phyloP scores from a whole-genome alignment of 306 rosid species.

The Malus asiatica region DNA sequence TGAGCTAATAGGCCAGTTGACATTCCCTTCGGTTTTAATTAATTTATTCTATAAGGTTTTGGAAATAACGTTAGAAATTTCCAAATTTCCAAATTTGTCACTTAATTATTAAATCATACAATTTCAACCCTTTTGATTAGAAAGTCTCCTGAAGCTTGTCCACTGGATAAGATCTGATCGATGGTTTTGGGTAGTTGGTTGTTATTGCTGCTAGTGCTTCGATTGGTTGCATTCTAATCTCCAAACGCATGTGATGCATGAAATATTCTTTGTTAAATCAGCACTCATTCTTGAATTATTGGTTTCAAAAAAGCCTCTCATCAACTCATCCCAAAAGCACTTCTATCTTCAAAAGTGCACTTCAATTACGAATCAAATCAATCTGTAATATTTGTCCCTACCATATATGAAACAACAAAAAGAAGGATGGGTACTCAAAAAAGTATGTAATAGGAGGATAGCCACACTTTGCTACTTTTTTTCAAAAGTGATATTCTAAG shows the following conservation, averaged over 20 bases:
- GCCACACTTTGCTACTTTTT: background rate
- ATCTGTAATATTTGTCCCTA: background rate
- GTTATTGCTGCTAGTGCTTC: background rate
- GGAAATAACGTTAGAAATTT: background rate
- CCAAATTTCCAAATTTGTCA: background rate
- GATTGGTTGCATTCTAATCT: background rate
- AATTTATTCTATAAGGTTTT: background rate
- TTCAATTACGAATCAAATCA: background rate
- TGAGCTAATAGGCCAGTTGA: constrained; percentile 11
- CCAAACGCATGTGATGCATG: background rate
- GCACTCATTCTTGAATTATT: background rate
- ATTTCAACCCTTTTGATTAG: background rate
- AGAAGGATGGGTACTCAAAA: background rate
- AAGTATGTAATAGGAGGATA: background rate
- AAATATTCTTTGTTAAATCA: background rate
- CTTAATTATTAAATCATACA: background rate
- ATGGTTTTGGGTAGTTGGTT: background rate
- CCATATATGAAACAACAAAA: background rate
- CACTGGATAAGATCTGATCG: background rate
- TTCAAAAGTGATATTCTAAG: background rate
- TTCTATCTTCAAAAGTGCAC: background rate
- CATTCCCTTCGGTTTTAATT: accelerated
- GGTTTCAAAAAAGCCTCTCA: background rate
- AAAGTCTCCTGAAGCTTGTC: background rate
- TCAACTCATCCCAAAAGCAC: background rate